Base-by-base conservation (phyloP, 2,329 filamentous ascomycete genomes). In the Alternaria alternata region DNA sequence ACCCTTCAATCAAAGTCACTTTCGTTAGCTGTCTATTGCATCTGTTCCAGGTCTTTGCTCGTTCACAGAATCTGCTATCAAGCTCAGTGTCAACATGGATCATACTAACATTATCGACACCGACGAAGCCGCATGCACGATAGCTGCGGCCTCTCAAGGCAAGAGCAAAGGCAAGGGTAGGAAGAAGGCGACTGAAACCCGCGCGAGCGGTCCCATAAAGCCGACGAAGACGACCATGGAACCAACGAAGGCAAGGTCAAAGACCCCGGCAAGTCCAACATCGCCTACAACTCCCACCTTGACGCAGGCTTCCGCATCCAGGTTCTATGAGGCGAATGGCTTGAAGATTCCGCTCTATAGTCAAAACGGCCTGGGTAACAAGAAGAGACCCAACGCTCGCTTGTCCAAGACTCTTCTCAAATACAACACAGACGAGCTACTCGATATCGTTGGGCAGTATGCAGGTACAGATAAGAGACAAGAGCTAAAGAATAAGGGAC, bases 381-480 rank as follows among this genome's bases (percentile, higher is more conserved):
- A 63, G 24, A 59, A 58, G 42, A 53, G 36, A 12, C 39, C 38
- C 34, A 39, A 66, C 22, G 66, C 67, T 34, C 64, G 66, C 36
- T 26, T 51, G 9, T 61, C 51, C 16, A 53, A 22, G 41, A 51
- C 34, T 32, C 54, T 61, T 9, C 54, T 57, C 24, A 32, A 57
- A 26, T 57, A 63, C 49, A 47, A 32, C 20, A 55, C 44, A 5
- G 55, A 64, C 1, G 14, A 52, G 3, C 30, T 71, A 5, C 46
- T 63, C 5, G 41, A 57, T 3, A 65, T 68, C 8, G 61, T 69
- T 6, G 48, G 62, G n/a, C 54, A 62, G 16, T 68, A 66, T 48
- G 58, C 57, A 12, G 61, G 63, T 16, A 52, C 55, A 3, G 57
- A 28, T 2, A 66, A 66, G 30, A 63, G 44, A 3, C 20, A 60